Evolutionary conservation across 352 stramenopile genomes (phyloP).

Genomic region (Globisporangium uncinulatum): DNA sequence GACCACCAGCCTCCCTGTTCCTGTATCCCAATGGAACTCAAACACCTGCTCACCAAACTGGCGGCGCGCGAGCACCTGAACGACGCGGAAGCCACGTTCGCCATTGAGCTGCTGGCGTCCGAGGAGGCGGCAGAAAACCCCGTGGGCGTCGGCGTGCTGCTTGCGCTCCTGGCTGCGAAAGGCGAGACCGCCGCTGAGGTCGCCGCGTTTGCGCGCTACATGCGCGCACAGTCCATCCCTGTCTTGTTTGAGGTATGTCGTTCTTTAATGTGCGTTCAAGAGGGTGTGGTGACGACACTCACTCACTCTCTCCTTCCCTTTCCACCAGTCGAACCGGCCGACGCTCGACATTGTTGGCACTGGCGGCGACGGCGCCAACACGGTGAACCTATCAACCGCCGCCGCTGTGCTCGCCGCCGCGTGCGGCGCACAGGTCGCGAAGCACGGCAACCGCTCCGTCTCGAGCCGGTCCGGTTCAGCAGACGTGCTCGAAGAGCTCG

Average conservation of each 20-base stretch:
- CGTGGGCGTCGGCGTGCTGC: conserved; percentile 86
- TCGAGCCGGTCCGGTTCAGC: conserved; percentile 93
- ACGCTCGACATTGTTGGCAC: conserved; percentile 99
- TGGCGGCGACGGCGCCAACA: conserved; percentile 97
- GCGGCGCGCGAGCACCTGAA: conserved; percentile 64
- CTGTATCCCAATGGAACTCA: conserved; percentile 48
- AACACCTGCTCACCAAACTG: conserved; percentile 68
- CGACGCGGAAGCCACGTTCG: conserved; percentile 57
- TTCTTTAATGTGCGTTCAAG: too few relatives aligned
- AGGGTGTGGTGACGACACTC: conserved; percentile 2
- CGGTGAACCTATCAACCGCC: conserved; percentile 98
- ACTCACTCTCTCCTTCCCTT: not conserved
- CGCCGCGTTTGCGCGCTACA: conserved; percentile 94
- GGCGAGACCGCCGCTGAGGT: conserved; percentile 94
- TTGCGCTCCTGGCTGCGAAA: conserved; percentile 92
- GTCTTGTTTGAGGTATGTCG: conserved; percentile 66
- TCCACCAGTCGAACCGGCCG: conserved; percentile 44
- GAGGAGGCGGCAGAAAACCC: conserved; percentile 51
- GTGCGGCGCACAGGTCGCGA: conserved; percentile 92
- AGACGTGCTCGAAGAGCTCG: conserved; percentile 96
- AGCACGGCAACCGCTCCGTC: conserved; percentile 97
- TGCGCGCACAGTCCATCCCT: conserved; percentile 90
- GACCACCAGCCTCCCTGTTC: too few relatives aligned
- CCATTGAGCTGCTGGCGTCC: conserved; percentile 70
- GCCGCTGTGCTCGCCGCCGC: conserved; percentile 93